phyloP scores from a whole-genome alignment of 331 rosid genomes.

The Acacia concinna region DNA sequence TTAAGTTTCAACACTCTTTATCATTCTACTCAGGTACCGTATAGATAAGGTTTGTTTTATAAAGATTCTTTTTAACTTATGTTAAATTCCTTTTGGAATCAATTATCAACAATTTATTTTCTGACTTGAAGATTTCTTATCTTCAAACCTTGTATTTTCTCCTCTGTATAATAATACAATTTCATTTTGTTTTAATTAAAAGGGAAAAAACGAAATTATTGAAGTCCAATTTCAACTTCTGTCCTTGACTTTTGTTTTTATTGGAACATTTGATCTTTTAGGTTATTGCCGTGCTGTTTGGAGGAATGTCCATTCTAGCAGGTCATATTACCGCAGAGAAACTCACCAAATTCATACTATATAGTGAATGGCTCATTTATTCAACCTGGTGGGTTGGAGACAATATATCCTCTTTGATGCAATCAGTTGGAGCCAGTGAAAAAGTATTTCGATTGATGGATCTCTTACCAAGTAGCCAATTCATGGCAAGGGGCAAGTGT shows the following conservation, averaged over 20 bases:
- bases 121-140: neutral
- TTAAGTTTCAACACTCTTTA: conserved; percentile 76
- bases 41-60: conserved; percentile 22
- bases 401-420: conserved; percentile 89
- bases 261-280: conserved; percentile 43
- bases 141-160: neutral
- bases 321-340: conserved; percentile 90
- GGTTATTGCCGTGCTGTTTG: conserved; percentile 84
- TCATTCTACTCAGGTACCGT: conserved; percentile 91
- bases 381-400: conserved; percentile 99
- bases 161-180: neutral
- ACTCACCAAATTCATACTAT: conserved; percentile 89
- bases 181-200: neutral
- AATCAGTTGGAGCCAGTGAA: conserved; percentile 97
- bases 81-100: neutral
- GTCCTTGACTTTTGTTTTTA: conserved; percentile 38
- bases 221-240: conserved; percentile 21
- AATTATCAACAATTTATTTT: neutral
- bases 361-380: conserved; percentile 93
- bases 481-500: conserved; percentile 64
- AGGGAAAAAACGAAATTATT: neutral
- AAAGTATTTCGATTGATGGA: conserved; percentile 95
- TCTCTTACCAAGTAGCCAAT: conserved; percentile 84
- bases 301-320: conserved; percentile 86
- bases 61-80: neutral